A percentile compares a stretch with the other conserved stretches of the same genome.
Conservation (phyloP, 805 yeast species). For the Lachancea sp. region DNA sequence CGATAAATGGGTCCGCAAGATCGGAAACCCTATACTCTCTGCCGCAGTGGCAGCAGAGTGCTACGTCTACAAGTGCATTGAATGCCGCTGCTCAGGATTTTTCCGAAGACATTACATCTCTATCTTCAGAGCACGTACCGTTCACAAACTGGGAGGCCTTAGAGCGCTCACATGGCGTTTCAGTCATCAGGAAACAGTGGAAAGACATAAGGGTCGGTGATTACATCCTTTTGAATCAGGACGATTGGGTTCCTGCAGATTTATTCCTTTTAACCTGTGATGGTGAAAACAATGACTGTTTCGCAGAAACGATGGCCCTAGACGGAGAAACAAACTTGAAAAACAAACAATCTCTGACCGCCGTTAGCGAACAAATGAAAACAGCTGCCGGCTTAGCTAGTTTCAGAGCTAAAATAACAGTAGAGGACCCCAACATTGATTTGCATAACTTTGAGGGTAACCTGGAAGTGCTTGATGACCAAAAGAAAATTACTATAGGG, state of each 20-base stretch:
- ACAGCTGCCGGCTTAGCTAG: slow-evolving; percentile 46
- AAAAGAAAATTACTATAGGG: slow-evolving; percentile 52
- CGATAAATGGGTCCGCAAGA: slow-evolving; percentile 1
- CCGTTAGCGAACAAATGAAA: slow-evolving; percentile 46
- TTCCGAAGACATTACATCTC: background rate
- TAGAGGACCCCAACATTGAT: slow-evolving; percentile 90
- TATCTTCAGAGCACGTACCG: slow-evolving; percentile 7
- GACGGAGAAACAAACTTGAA: slow-evolving; percentile 97
- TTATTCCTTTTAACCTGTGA: slow-evolving; percentile 62
- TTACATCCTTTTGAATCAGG: slow-evolving; percentile 59
- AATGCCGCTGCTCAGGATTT: background rate
- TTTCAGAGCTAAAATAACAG: slow-evolving; percentile 48
- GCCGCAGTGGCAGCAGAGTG: slow-evolving; percentile 8
- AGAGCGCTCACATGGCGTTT: slow-evolving; percentile 19
- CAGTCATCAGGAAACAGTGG: slow-evolving; percentile 45
- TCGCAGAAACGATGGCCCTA: slow-evolving; percentile 91
- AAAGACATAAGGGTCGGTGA: slow-evolving; percentile 83
- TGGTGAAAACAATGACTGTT: slow-evolving; percentile 55
- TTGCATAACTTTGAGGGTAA: slow-evolving; percentile 88
- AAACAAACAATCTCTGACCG: slow-evolving; percentile 60
- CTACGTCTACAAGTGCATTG: slow-evolving; percentile 10
- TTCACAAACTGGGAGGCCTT: slow-evolving; percentile 12
- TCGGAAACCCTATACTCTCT: slow-evolving; percentile 5
- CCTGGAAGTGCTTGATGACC: slow-evolving; percentile 37
- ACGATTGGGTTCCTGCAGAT: slow-evolving; percentile 96